Evolutionary conservation across 192 early-diverging fungal species (phyloP), one percentile per base, ranked within the genome.

Genomic region (Fimicolochytrium jonesii): DNA sequence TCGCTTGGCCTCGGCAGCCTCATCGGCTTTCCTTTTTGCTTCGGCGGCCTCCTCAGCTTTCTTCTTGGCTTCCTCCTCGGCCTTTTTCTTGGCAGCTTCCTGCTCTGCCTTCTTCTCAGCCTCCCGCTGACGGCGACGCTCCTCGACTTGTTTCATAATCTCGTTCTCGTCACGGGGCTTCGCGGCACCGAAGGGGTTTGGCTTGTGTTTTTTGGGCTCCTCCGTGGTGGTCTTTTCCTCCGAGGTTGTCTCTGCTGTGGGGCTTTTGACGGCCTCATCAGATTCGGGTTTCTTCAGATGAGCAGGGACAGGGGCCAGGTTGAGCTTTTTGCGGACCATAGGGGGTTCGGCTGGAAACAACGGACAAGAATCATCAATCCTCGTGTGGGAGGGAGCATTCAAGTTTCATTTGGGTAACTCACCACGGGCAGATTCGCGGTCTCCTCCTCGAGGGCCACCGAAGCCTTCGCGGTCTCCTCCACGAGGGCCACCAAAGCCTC

Each of bases 111-210:
- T 30, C 47, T 67, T 64, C 64, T 82, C 71, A 39, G 69, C 73
- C 50, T 82, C 73, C 31, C 72, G 64, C 41, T 64, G 51, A 30
- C 29, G 30, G 26, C 66, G 74, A 36, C 77, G 61, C 57, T 81
- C 82, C 60, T 84, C 82, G 20, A 81, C 49, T 29, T 72, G 61
- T 10, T 70, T 60, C 67, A 78, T 72, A 48, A 81, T 73, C 20
- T 67, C 82, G 28, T 58, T 52, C 39, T 84, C 77, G 61, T 84
- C 82, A 49, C 77, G 70, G 11, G 82, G 72, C 20, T 61, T 56
- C 43, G 82, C 82, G 11, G 59, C 61, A 46, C 82, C 82, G 55
- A 84, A 84, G 25, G 82, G 82, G 48, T 84, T 81, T 9, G 73
- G n/a, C 62, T 81, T 81, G 25, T 64, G 56, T 39, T 68, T 75